Base-by-base conservation (phyloP, 1,284 basidiomycete genomes). In the Acaromyces ingoldii region DNA sequence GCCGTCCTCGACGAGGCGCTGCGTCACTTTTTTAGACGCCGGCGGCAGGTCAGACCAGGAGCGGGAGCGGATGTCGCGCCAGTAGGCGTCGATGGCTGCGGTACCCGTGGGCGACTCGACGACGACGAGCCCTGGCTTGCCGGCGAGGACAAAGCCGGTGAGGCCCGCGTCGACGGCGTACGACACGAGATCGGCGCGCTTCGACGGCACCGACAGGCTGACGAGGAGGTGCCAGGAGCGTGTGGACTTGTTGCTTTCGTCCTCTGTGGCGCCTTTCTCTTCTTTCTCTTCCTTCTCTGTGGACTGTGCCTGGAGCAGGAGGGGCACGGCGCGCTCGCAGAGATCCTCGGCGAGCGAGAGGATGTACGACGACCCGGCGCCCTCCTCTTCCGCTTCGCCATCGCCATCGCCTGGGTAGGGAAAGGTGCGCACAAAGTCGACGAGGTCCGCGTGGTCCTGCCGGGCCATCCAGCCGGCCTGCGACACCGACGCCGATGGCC, bases 221-320 rank as follows among this genome's bases (percentile, higher is more conserved):
- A 65, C 64, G 13, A 69, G 58, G 52, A 63, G 63, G 45, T 57
- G 59, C 67, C 67, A 69, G 9, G 56, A 53, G n/a, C 67, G 48
- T 1, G 34, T 34, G 10, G 45, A 4, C 5, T 29, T 15, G 33
- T n/a, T 17, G 26, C 6, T 29, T 51, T 28, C 4, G 38, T 10
- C 13, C 22, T 6, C 6, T 13, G 19, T 13, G 34, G 34, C 26
- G 26, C 2, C 6, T 24, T 29, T 10, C 24, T 24, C 13, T 10
- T n/a, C 42, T 15, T 45, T 31, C 17, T 25, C 17, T 37, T 37
- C 24, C 17, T 37, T 22, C 7, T 28, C 34, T 33, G 31, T 24
- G n/a, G 62, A 54, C 17, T 22, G 38, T 13, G 29, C 48, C 31
- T 34, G 31, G 5, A 51, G 22, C 24, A 49, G 51, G 2, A 54